These are phyloP conservation scores for Aspergillus bridgeri DNA, from an alignment of 495 filamentous ascomycete species.

Conservation along the genomic window DNA sequence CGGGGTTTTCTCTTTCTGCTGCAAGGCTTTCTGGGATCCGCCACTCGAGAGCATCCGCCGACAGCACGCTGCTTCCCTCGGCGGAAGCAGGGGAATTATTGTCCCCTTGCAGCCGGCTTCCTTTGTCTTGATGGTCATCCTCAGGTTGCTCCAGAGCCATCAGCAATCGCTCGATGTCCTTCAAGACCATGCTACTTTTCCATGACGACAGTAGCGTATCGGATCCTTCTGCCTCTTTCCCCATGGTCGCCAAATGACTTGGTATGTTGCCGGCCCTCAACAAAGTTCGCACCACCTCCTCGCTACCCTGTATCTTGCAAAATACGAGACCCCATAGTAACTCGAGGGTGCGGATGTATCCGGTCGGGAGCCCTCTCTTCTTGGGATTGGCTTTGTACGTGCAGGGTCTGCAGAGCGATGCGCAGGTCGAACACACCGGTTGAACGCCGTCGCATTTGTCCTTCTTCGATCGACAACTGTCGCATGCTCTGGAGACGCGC, in stretches of 20 bases:
- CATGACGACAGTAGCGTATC: conserved; percentile 50
- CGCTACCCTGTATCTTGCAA: conserved; percentile 40
- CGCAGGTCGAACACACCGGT: conserved; percentile 62
- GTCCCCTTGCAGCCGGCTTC: conserved; percentile 20
- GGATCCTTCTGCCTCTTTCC: conserved; percentile 43
- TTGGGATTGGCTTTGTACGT: conserved; percentile 66
- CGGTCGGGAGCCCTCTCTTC: conserved; percentile 56
- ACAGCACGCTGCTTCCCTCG: conserved; percentile 33
- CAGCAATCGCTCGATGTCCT: conserved; percentile 51
- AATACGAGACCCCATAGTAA: conserved; percentile 42
- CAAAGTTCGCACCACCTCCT: conserved; percentile 42
- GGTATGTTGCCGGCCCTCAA: conserved; percentile 39
- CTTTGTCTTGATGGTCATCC: conserved; percentile 33
- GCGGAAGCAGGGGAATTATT: conserved; percentile 33
- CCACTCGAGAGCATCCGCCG: conserved; percentile 38
- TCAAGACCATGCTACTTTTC: conserved; percentile 51
- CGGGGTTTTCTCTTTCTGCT: conserved; percentile 22
- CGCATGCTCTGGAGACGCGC: conserved; percentile 62
- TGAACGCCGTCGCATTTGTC: conserved; percentile 66
- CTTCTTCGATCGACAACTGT: conserved; percentile 61
- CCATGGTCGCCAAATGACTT: conserved; percentile 40
- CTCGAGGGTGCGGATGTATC: conserved; percentile 42
- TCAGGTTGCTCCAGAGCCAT: conserved; percentile 43
- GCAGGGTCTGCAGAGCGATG: conserved; percentile 55
- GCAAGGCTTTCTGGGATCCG: conserved; percentile 31